phyloP scores from a whole-genome alignment of 495 filamentous ascomycete species.

The Hamigera avellanea region DNA sequence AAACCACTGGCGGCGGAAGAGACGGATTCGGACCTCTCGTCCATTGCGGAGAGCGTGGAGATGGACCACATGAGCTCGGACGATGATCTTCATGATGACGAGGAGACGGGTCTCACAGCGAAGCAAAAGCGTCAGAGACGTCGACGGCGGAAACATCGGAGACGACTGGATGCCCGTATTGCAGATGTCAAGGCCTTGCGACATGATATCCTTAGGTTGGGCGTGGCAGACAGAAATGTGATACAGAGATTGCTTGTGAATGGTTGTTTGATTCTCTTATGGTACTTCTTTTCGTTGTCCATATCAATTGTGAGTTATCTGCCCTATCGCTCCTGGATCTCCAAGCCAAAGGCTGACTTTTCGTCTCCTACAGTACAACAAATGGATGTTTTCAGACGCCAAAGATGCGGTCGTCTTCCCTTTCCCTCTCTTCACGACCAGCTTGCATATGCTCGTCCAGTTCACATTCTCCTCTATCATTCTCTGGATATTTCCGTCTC shows the following conservation, averaged over 20 bases:
- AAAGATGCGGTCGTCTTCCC: constrained; percentile 75
- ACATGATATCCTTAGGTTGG: constrained; percentile 22
- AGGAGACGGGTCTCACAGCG: constrained; percentile 75
- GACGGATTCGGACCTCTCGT: constrained; percentile 38
- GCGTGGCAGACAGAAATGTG: constrained; percentile 52
- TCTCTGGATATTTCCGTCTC: constrained; percentile 69
- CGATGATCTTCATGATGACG: constrained; percentile 74
- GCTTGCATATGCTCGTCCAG: constrained; percentile 92
- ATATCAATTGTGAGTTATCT: constrained; percentile 74
- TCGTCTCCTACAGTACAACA: constrained; percentile 66
- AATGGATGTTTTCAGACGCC: constrained; percentile 87
- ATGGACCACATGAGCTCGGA: constrained; percentile 47
- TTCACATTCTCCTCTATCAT: constrained; percentile 73
- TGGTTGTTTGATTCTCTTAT: constrained; percentile 64
- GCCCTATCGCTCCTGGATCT: no score
- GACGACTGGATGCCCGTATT: constrained; percentile 63
- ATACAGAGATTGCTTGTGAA: constrained; percentile 59
- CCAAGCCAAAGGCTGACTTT: not conserved
- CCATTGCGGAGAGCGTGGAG: constrained; percentile 42
- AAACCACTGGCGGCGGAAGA: constrained; percentile 27
- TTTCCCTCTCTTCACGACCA: constrained; percentile 92
- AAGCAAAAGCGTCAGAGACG: constrained; percentile 56
- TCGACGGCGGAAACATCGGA: constrained; percentile 52
- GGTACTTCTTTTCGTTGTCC: constrained; percentile 90
- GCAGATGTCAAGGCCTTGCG: constrained; percentile 35